phyloP scores from a whole-genome alignment of 495 filamentous ascomycete genomes.

The Cairneyella variabilis region DNA sequence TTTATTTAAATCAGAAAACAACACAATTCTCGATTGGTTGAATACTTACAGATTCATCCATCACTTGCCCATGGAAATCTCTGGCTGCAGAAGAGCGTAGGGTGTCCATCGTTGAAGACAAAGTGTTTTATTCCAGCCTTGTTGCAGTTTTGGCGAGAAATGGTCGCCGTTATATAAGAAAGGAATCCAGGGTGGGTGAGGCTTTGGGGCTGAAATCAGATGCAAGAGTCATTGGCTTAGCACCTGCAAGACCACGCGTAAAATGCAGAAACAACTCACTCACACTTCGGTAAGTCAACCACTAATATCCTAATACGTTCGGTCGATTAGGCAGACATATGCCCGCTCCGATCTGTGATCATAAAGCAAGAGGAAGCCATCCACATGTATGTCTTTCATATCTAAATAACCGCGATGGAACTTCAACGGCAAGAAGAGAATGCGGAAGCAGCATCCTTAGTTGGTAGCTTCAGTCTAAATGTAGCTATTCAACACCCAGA shows the following conservation, averaged over 20 bases:
- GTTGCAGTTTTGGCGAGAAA: neutral
- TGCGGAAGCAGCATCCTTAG: neutral
- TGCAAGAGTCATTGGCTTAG: neutral
- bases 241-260: neutral
- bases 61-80: neutral
- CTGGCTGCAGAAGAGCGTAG: neutral
- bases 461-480: neutral
- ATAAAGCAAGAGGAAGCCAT: neutral
- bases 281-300: neutral
- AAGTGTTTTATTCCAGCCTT: neutral
- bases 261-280: neutral
- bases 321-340: neutral
- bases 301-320: neutral
- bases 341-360: neutral
- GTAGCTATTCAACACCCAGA: neutral
- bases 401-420: neutral
- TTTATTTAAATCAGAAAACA: neutral
- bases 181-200: neutral
- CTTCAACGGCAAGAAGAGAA: neutral
- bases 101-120: neutral
- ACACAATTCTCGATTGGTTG: neutral
- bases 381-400: neutral
- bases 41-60: neutral
- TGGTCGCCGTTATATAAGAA: neutral
- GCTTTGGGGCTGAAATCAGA: neutral